Evolutionary conservation across 306 rosid species (phyloP).

Genomic region (Senna tora): DNA sequence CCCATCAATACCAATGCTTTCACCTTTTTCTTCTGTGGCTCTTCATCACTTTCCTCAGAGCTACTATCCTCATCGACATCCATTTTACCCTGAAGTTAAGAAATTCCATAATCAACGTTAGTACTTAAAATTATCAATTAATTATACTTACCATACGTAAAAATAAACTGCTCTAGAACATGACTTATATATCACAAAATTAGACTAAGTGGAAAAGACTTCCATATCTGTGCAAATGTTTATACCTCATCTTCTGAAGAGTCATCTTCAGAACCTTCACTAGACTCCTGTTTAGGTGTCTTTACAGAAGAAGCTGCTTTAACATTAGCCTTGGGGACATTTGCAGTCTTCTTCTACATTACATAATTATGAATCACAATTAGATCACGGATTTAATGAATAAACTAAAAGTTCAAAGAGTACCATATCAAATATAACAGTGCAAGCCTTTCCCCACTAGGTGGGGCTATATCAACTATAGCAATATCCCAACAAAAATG

Average conservation of each 20-base stretch:
- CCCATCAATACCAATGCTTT: conserved; percentile 36
- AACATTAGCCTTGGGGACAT: conserved; percentile 39
- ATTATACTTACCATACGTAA: not conserved
- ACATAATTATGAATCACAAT: not conserved
- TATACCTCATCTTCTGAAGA: conserved; percentile 50
- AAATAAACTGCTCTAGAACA: not conserved
- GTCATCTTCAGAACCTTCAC: conserved; percentile 47
- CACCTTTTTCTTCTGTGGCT: conserved; percentile 50
- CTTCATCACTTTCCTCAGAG: conserved; percentile 58
- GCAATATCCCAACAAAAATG: not conserved
- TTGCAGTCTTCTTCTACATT: conserved; percentile 29
- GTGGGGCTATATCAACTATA: no score
- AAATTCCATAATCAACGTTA: not conserved
- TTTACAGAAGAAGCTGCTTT: conserved; percentile 31
- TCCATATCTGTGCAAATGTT: not conserved
- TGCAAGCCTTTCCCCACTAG: conserved; percentile 6
- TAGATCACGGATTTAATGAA: not conserved
- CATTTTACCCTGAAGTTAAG: conserved; percentile 46
- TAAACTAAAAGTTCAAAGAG: not conserved
- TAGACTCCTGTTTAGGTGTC: conserved; percentile 35
- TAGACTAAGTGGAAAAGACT: not conserved
- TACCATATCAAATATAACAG: not conserved
- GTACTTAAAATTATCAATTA: not conserved
- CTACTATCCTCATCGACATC: conserved; percentile 51
- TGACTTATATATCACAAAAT: not conserved